Evolutionary conservation across 345 rosid species (phyloP).

Genomic region (Salix koriyanagi): DNA sequence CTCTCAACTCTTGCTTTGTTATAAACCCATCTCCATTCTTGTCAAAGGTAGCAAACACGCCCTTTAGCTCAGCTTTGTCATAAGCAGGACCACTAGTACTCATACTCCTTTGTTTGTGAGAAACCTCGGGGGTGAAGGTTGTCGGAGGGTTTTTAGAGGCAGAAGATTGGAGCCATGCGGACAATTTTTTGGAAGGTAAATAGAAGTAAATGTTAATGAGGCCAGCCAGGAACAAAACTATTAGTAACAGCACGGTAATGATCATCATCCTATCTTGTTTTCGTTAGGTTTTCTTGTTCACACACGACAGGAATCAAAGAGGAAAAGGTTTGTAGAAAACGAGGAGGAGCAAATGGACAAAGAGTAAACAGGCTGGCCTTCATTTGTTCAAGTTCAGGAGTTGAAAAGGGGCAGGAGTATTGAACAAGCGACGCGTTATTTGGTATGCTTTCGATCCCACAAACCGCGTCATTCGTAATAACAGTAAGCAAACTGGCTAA

Average conservation of each 20-base stretch:
- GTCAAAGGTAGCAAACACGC: conserved; percentile 31
- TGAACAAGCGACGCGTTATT: conserved; percentile 33
- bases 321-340: not conserved
- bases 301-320: not conserved
- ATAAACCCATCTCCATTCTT: conserved; percentile 32
- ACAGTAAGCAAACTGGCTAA: not conserved
- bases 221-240: conserved; percentile 36
- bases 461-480: conserved; percentile 44
- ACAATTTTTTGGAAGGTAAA: conserved; percentile 30
- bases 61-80: conserved; percentile 16
- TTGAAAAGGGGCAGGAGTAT: not conserved
- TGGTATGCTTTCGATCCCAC: conserved; percentile 33
- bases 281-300: not conserved
- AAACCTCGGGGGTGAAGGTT: not conserved
- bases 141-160: not conserved
- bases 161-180: conserved; percentile 28
- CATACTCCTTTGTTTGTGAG: not conserved
- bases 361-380: not conserved
- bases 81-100: not conserved
- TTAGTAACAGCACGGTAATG: conserved; percentile 20
- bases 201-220: conserved; percentile 29
- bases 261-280: conserved; percentile 17
- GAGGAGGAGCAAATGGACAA: not conserved
- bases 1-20: conserved; percentile 25
- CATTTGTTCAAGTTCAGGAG: not conserved